Percentiles rank a stretch among this genome's conserved stretches.
phyloP scores from a whole-genome alignment of 148 eudicot genomes.

The Silene uniflora region DNA sequence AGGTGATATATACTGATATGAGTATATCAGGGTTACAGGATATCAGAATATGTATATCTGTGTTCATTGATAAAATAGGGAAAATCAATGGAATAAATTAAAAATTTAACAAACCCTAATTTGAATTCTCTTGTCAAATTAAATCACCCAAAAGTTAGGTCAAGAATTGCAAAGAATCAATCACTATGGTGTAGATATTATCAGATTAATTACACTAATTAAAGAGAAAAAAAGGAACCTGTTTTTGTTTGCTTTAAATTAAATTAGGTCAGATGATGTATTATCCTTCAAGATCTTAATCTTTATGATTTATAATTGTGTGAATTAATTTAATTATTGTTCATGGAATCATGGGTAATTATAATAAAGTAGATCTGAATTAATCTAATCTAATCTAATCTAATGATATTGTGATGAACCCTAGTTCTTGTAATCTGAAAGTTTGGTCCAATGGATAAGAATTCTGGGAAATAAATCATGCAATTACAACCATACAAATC shows the following conservation, averaged over 20 bases:
- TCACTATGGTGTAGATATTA: not conserved
- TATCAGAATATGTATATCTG: constrained; percentile 8
- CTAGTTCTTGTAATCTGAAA: not conserved
- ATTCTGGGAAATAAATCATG: constrained; percentile 1
- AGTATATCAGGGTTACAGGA: not conserved
- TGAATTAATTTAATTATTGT: not conserved
- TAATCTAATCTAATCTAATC: not conserved
- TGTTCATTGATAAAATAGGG: constrained; percentile 18
- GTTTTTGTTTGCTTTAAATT: not conserved
- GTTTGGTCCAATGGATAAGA: constrained; percentile 5
- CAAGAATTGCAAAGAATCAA: constrained; percentile 1
- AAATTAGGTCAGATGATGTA: constrained; percentile 5
- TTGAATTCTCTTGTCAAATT: not conserved
- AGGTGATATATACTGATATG: not conserved
- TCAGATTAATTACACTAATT: not conserved
- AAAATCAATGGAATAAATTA: constrained; percentile 10
- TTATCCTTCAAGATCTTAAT: not conserved
- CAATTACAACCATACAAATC: not conserved
- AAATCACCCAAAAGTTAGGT: constrained; percentile 17
- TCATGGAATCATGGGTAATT: not conserved
- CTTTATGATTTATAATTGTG: too few relatives aligned
- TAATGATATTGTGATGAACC: not conserved
- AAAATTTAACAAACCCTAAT: constrained; percentile 26
- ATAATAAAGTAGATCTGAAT: constrained; percentile 2
- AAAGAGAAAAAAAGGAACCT: constrained; percentile 9